Percentiles rank a stretch among this genome's conserved stretches.
These are phyloP conservation scores for Rubus parviflorus DNA, from an alignment of 306 rosid genomes.

Conservation along the genomic window DNA sequence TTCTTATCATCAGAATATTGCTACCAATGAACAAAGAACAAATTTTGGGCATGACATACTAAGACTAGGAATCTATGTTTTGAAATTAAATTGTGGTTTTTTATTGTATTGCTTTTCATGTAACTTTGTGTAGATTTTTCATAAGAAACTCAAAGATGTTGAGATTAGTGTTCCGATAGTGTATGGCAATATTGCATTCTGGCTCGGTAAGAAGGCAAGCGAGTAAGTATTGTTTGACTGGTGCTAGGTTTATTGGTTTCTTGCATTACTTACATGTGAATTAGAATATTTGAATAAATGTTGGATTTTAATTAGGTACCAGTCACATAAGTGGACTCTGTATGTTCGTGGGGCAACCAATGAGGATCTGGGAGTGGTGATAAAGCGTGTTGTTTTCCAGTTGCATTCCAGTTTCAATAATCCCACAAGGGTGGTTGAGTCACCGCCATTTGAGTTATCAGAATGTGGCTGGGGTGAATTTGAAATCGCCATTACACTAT, in stretches of 20 bases:
- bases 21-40: neutral
- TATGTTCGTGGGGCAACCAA: constrained; percentile 76
- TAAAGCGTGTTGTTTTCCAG: constrained; percentile 77
- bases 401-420: constrained; percentile 81
- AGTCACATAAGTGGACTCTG: constrained; percentile 79
- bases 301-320: constrained; percentile 49
- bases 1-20: neutral
- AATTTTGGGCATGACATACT: neutral
- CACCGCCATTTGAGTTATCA: constrained; percentile 80
- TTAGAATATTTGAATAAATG: constrained; percentile 5
- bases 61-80: neutral
- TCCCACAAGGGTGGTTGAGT: constrained; percentile 66
- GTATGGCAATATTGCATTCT: constrained; percentile 76
- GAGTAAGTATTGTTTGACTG: constrained; percentile 54
- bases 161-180: constrained; percentile 77
- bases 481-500: constrained; percentile 65
- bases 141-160: constrained; percentile 63
- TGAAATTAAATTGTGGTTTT: neutral
- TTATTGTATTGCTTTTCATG: constrained; percentile 31
- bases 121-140: constrained; percentile 52
- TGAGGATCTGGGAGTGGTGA: constrained; percentile 64
- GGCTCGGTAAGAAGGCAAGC: constrained; percentile 90
- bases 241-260: constrained; percentile 24
- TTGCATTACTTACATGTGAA: neutral
- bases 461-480: constrained; percentile 91